Conservation (phyloP, 768 basidiomycete genomes). For the Mycena rebaudengoi region DNA sequence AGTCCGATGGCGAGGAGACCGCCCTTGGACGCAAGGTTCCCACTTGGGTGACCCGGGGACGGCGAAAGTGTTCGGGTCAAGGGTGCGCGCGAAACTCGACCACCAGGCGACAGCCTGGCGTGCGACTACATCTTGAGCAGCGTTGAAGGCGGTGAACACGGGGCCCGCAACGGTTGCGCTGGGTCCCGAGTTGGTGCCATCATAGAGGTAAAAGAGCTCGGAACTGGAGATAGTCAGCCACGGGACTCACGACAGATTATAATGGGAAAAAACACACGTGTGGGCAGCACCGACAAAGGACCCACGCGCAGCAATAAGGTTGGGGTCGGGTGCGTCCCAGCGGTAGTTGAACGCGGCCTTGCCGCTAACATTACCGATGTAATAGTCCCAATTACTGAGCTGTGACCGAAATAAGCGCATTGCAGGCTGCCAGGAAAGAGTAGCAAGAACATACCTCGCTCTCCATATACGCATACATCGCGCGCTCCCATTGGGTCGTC, state of each 20-base stretch:
- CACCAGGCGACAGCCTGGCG: constrained; percentile 28
- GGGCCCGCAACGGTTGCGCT: constrained; percentile 28
- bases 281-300: constrained; percentile 28
- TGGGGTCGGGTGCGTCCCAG: constrained; percentile 31
- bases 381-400: constrained; percentile 28
- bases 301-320: constrained; percentile 21
- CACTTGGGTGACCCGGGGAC: constrained; percentile 24
- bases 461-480: constrained; percentile 32
- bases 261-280: constrained; percentile 11
- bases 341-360: constrained; percentile 30
- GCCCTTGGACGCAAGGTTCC: constrained; percentile 20
- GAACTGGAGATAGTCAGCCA: background rate
- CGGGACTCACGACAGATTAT: background rate
- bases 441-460: constrained; percentile 19
- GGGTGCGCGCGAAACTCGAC: constrained; percentile 25
- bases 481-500: constrained; percentile 32
- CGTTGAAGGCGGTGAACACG: constrained; percentile 25
- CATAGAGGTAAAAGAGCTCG: constrained; percentile 31
- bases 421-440: background rate
- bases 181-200: constrained; percentile 32
- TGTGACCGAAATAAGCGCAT: background rate
- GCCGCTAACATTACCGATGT: constrained; percentile 30
- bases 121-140: constrained; percentile 19
- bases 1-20: constrained; percentile 15
- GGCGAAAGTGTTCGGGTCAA: constrained; percentile 24